phyloP scores from a whole-genome alignment of 441 rosid genomes.

The Pelargonium fulgidum region DNA sequence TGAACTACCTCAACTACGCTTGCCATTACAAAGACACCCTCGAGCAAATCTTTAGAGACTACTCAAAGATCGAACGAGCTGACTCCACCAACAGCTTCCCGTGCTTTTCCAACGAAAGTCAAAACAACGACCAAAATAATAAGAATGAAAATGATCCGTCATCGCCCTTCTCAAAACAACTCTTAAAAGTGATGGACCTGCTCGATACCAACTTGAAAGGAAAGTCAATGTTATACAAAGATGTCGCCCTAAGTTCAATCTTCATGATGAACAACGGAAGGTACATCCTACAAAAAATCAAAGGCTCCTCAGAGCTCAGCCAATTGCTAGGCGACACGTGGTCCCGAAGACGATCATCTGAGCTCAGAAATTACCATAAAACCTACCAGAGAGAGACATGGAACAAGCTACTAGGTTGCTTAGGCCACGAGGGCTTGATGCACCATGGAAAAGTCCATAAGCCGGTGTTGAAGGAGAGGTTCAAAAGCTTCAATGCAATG shows the following conservation, averaged over 20 bases:
- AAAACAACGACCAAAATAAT: neutral
- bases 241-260: conserved; percentile 49
- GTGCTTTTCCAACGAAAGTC: conserved; percentile 15
- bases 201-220: conserved; percentile 51
- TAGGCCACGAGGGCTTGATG: conserved; percentile 59
- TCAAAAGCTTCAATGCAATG: conserved; percentile 67
- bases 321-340: conserved; percentile 54
- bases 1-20: conserved; percentile 70
- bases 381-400: conserved; percentile 78
- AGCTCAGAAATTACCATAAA: conserved; percentile 66
- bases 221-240: conserved; percentile 65
- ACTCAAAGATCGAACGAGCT: conserved; percentile 54
- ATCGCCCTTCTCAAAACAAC: conserved; percentile 41
- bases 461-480: conserved; percentile 72
- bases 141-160: neutral
- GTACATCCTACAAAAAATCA: conserved; percentile 78
- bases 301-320: conserved; percentile 55
- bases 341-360: conserved; percentile 61
- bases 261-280: conserved; percentile 97
- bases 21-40: conserved; percentile 76
- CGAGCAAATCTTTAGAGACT: conserved; percentile 68
- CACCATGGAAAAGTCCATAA: conserved; percentile 68
- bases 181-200: conserved; percentile 59
- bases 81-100: conserved; percentile 36
- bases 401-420: conserved; percentile 60